Base-by-base conservation (phyloP, 257 asterid species). In the Anisodus tanguticus region DNA sequence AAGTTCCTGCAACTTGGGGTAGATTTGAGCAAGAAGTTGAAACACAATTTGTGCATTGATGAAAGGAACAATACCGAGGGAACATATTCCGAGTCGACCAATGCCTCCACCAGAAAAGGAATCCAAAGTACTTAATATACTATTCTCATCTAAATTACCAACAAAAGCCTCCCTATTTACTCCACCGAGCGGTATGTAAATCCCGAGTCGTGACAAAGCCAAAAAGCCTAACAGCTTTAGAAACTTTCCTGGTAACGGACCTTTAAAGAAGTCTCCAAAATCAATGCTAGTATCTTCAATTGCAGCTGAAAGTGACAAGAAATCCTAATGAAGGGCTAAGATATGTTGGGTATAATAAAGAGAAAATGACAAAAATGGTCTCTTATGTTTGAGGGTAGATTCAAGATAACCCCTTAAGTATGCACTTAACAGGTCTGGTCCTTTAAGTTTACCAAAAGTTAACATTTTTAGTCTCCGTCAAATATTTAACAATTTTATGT, bases 61-160 rank as follows among this genome's bases (percentile, higher is more conserved):
- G 86, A 96, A 96, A 11, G 99, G 99, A 87, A 96, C 97, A 70
- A 96, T 96, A 82, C 99, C 99, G 41, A 96, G 98, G 55, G 99
- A 96, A 79, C 98, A 94, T 54, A 96, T 92, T 79, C 99, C 99
- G 85, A 96, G 97, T 57, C 99, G 94, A 86, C 99, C 99, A 84
- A 96, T 96, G 71, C 99, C 99, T 49, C 99, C 99, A 81, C 99
- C 99, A 83, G 99, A 96, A 91, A 94, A 94, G 9, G 98, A 93
- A 89, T 96, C 98, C 66, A 96, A 89, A 86, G 99, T 96, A 87
- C 98, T 92, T 91, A 96, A 88, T 71, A 96, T 87, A 85, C 97
- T 96, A 89, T 96, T 96, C 63, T 93, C 95, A 85, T 96, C 99
- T 26, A 94, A 87, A 91, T 93, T 94, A 71, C 99, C 98, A 80